phyloP scores from a whole-genome alignment of 176 grass and related monocot species.

The Oryza officinalis region DNA sequence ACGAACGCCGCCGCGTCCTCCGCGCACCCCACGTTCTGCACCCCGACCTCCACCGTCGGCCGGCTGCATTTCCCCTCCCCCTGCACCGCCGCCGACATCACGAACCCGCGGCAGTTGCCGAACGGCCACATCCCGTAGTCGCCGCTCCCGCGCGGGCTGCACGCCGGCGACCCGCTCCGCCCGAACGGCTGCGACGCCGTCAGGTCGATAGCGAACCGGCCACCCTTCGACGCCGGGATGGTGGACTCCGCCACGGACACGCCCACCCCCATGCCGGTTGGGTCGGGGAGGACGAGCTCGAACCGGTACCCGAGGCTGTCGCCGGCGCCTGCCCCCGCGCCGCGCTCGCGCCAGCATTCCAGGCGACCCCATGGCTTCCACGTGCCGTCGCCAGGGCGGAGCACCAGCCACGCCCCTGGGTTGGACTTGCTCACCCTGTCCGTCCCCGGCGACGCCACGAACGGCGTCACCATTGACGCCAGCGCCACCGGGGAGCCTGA shows the following conservation, averaged over 20 bases:
- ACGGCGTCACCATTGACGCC: slow-evolving; percentile 74
- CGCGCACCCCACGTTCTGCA: slow-evolving; percentile 60
- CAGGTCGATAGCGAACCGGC: slow-evolving; percentile 65
- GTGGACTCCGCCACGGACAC: slow-evolving; percentile 53
- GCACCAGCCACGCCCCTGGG: slow-evolving; percentile 75
- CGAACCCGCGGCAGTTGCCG: slow-evolving; percentile 60
- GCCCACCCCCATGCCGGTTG: slow-evolving; percentile 29
- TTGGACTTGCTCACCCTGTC: slow-evolving; percentile 67
- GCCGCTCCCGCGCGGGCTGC: slow-evolving; percentile 58
- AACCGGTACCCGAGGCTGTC: slow-evolving; percentile 63
- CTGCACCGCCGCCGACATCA: slow-evolving; percentile 67
- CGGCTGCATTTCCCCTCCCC: slow-evolving; percentile 44
- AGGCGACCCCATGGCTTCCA: slow-evolving; percentile 80
- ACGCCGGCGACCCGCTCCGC: slow-evolving; percentile 37
- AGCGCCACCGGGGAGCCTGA: slow-evolving; percentile 67
- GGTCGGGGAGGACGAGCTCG: slow-evolving; percentile 47
- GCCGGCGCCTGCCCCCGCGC: not conserved
- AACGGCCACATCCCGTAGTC: slow-evolving; percentile 63
- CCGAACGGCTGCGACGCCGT: slow-evolving; percentile 48
- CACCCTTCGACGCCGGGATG: slow-evolving; percentile 39
- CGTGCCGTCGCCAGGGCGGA: slow-evolving; percentile 61
- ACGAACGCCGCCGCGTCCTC: slow-evolving; percentile 83
- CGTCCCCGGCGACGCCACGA: slow-evolving; percentile 56
- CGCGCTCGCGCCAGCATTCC: slow-evolving; percentile 74
- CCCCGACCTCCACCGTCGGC: slow-evolving; percentile 63